These are phyloP conservation scores for Pogostemon cablin DNA, from an alignment of 257 asterid genomes.

Conservation along the genomic window DNA sequence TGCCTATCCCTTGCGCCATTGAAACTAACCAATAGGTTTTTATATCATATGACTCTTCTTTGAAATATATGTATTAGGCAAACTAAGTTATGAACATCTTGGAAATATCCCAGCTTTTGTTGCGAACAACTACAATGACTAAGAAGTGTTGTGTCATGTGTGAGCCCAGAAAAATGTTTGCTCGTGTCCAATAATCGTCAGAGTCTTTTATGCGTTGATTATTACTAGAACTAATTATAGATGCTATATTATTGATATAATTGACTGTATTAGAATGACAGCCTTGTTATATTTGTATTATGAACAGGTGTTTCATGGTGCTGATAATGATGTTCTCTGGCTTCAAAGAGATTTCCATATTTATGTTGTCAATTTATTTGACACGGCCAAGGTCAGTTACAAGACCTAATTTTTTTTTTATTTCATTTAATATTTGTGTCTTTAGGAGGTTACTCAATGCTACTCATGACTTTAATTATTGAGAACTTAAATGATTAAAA, in stretches of 20 bases:
- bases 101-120: constrained; percentile 9
- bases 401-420: background rate
- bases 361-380: constrained; percentile 89
- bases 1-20: background rate
- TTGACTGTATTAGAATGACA: background rate
- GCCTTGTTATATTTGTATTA: constrained; percentile 5
- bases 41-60: background rate
- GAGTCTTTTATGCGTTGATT: background rate
- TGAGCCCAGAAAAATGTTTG: background rate
- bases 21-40: background rate
- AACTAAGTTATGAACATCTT: constrained; percentile 4
- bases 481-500: constrained; percentile 27
- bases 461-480: constrained; percentile 23
- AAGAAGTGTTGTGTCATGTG: background rate
- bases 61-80: background rate
- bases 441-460: constrained; percentile 22
- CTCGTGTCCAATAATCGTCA: background rate
- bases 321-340: constrained; percentile 97
- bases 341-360: constrained; percentile 97
- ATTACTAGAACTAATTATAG: background rate
- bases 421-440: constrained; percentile 12
- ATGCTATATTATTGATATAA: background rate
- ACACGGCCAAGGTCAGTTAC: constrained; percentile 84
- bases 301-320: constrained; percentile 93
- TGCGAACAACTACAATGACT: constrained; percentile 15